A percentile compares a stretch with the other conserved stretches of the same genome.
Evolutionary conservation across 75 land plant species (phyloP).

Genomic region (Isoetes taiwanensis): DNA sequence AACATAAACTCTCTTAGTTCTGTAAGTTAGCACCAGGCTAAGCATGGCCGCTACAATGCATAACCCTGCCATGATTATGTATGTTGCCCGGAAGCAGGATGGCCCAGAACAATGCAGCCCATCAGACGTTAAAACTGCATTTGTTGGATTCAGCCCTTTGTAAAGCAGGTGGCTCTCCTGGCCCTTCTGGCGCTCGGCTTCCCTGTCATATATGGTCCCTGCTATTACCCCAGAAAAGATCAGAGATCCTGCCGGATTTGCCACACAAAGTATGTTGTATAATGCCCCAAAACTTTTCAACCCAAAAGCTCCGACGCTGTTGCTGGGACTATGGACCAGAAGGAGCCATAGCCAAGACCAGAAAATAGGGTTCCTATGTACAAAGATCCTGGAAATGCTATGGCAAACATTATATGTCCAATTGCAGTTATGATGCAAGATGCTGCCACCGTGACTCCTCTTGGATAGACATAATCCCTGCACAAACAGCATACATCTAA

Average conservation of each 20-base stretch:
- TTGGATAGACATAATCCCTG: conserved; percentile 26
- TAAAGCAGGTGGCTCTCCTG: too few relatives aligned
- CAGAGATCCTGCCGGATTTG: conserved; percentile 61
- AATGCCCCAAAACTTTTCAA: conserved; percentile 56
- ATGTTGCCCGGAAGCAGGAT: conserved; percentile 19
- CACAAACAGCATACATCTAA: too few relatives aligned
- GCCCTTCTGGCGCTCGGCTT: too few relatives aligned
- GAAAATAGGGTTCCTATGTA: conserved; percentile 50
- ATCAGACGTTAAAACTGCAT: too few relatives aligned
- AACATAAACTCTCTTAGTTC: conserved; percentile 14
- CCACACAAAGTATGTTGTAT: conserved; percentile 57
- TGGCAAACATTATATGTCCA: conserved; percentile 50
- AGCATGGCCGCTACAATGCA: conserved; percentile 12
- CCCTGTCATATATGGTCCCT: conserved; percentile 18
- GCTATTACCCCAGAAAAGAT: conserved; percentile 64
- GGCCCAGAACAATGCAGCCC: conserved; percentile 12
- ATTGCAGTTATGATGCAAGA: conserved; percentile 52
- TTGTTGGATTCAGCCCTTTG: too few relatives aligned
- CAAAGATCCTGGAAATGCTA: conserved; percentile 50
- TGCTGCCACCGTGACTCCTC: conserved; percentile 40
- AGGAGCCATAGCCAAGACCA: conserved; percentile 65
- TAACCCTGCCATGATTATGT: conserved; percentile 25
- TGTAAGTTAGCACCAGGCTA: conserved; percentile 7
- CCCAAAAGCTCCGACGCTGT: conserved; percentile 70
- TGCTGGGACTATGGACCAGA: conserved; percentile 51